Conservation (phyloP, 1,284 basidiomycete species). For the Erythrobasidium hasegawianum region DNA sequence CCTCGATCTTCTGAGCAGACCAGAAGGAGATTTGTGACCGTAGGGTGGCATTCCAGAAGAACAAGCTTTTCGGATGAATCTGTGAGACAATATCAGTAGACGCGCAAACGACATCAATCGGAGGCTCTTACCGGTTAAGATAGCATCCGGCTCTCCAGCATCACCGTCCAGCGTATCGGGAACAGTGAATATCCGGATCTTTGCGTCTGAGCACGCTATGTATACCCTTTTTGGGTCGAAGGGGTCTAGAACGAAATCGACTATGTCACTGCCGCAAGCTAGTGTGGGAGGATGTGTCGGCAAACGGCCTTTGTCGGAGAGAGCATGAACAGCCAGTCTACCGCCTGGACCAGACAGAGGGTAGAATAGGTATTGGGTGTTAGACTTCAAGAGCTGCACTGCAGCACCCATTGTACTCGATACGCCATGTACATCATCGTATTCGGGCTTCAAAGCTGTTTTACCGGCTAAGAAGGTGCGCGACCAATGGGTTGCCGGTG, state of each 20-base stretch:
- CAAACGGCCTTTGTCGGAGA: conserved; percentile 50
- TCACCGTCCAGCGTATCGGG: conserved; percentile 40
- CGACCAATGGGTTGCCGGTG: conserved; percentile 46
- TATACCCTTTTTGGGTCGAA: conserved; percentile 47
- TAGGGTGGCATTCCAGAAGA: conserved; percentile 50
- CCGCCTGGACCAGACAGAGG: conserved; percentile 53
- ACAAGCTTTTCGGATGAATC: conserved; percentile 49
- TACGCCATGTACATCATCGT: conserved; percentile 51
- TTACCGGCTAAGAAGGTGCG: conserved; percentile 52
- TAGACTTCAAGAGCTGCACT: conserved; percentile 48
- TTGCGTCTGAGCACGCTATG: conserved; percentile 51
- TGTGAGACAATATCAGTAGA: background rate
- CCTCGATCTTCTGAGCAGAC: conserved; percentile 51
- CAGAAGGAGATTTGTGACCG: conserved; percentile 49
- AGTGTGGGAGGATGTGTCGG: conserved; percentile 43
- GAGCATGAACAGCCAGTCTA: conserved; percentile 50
- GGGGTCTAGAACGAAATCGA: conserved; percentile 50
- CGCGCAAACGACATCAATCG: background rate
- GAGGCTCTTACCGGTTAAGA: conserved; percentile 4
- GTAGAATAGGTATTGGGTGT: conserved; percentile 49
- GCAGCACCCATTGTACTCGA: conserved; percentile 50
- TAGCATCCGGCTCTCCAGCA: conserved; percentile 1
- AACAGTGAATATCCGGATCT: conserved; percentile 49
- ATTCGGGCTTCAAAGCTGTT: conserved; percentile 52
- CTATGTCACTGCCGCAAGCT: conserved; percentile 49